These are phyloP conservation scores for Coffea eugenioides DNA, from an alignment of 257 asterid species.

Conservation along the genomic window DNA sequence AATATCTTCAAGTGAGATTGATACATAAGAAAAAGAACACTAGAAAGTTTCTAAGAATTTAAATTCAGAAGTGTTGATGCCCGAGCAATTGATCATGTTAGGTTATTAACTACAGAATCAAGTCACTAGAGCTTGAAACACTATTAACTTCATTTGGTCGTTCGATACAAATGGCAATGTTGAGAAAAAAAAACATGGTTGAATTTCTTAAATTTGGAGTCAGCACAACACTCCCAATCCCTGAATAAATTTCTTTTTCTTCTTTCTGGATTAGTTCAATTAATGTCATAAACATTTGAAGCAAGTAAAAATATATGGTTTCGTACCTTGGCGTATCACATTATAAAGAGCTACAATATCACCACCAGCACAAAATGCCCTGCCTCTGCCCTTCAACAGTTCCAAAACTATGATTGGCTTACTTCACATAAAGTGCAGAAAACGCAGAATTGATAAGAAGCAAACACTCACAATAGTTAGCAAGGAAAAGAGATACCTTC, in stretches of 20 bases:
- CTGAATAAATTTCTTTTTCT: too few species aligned
- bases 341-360: constrained; percentile 72
- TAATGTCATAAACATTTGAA: not conserved
- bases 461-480: constrained; percentile 12
- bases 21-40: not conserved
- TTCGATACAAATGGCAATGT: not conserved
- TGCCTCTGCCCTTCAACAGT: constrained; percentile 79
- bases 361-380: constrained; percentile 95
- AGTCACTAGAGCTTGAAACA: not conserved
- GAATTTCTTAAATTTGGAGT: not conserved
- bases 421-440: constrained; percentile 10
- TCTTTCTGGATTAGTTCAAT: not conserved
- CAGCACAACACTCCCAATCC: not conserved
- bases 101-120: not conserved
- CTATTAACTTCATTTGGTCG: not conserved
- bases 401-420: constrained; percentile 27
- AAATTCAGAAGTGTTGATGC: not conserved
- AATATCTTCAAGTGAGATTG: not conserved
- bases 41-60: not conserved
- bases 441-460: not conserved
- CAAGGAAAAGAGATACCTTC: constrained; percentile 55
- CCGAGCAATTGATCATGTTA: not conserved
- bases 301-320: not conserved
- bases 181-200: not conserved
- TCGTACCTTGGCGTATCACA: constrained; percentile 54